phyloP scores from a whole-genome alignment of 2,329 filamentous ascomycete genomes.

The Hymenoscyphus salicellus region DNA sequence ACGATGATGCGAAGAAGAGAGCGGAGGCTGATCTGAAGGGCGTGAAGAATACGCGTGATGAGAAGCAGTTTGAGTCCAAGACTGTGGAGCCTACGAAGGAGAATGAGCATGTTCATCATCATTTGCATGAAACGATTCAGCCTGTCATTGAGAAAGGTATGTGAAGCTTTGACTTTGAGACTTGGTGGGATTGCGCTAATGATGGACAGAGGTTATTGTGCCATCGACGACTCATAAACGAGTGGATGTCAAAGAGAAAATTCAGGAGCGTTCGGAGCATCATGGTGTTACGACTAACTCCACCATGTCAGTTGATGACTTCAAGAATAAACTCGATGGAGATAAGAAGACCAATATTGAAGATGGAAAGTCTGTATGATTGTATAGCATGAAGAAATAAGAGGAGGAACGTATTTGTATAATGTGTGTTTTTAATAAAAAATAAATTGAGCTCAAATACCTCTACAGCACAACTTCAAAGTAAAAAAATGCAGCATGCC shows the following conservation, averaged over 20 bases:
- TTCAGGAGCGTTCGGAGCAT: conserved; percentile 57
- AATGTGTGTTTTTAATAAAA: too few species aligned
- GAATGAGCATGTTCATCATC: conserved; percentile 62
- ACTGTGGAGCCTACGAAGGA: conserved; percentile 49
- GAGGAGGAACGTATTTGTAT: background rate
- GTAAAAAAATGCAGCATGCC: too few species aligned
- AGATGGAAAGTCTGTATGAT: background rate
- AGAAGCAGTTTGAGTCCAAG: conserved; percentile 33
- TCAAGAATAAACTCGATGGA: conserved; percentile 39
- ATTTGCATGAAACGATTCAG: conserved; percentile 49
- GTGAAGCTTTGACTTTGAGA: background rate
- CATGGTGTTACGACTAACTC: conserved; percentile 63
- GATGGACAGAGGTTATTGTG: conserved; percentile 35
- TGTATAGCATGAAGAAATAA: background rate
- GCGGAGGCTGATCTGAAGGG: conserved; percentile 45
- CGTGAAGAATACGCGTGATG: conserved; percentile 48
- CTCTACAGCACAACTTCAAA: too few species aligned
- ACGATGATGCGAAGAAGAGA: background rate
- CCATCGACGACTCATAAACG: conserved; percentile 67
- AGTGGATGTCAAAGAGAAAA: conserved; percentile 45
- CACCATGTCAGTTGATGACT: conserved; percentile 61
- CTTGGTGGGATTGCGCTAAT: background rate
- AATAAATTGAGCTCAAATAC: too few species aligned
- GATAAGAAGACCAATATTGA: background rate
- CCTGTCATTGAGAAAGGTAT: conserved; percentile 60